Conservation (phyloP, 805 yeast species). For the Grigorovia transvaalensis region DNA sequence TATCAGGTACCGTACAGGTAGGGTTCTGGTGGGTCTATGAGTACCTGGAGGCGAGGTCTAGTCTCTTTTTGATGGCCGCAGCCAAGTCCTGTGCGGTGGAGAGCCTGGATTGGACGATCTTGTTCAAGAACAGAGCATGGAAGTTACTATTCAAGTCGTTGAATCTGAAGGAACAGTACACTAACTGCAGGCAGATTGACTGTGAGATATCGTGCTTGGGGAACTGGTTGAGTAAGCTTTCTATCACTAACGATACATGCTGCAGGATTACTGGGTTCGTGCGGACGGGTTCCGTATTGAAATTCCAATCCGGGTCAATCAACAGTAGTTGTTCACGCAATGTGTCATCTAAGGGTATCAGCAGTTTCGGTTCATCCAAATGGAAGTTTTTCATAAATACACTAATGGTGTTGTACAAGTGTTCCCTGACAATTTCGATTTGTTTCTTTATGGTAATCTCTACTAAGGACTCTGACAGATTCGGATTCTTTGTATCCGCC, state of each 20-base stretch:
- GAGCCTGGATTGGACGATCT: conserved; percentile 15
- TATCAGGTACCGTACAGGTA: background rate
- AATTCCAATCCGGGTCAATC: background rate
- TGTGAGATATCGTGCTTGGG: conserved; percentile 32
- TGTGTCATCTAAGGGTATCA: conserved; percentile 8
- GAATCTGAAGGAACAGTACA: conserved; percentile 82
- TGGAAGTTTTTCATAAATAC: conserved; percentile 16
- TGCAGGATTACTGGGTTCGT: conserved; percentile 28
- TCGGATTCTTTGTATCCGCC: background rate
- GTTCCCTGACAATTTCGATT: conserved; percentile 78
- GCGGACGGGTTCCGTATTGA: background rate
- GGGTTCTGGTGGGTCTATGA: background rate
- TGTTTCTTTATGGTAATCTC: conserved; percentile 48
- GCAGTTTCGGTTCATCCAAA: conserved; percentile 3
- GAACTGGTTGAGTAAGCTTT: conserved; percentile 22
- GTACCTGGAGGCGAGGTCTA: conserved; percentile 25
- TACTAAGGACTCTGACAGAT: conserved; percentile 12
- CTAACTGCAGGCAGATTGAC: conserved; percentile 68
- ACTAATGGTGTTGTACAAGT: conserved; percentile 22
- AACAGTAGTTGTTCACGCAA: background rate
- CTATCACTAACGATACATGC: conserved; percentile 25
- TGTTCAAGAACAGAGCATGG: conserved; percentile 24
- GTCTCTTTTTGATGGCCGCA: conserved; percentile 24
- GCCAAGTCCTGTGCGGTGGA: conserved; percentile 16
- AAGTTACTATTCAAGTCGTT: conserved; percentile 32